These are phyloP conservation scores for Fonticula alba DNA, from an alignment of 78 protist genomes.

Conservation along the genomic window DNA sequence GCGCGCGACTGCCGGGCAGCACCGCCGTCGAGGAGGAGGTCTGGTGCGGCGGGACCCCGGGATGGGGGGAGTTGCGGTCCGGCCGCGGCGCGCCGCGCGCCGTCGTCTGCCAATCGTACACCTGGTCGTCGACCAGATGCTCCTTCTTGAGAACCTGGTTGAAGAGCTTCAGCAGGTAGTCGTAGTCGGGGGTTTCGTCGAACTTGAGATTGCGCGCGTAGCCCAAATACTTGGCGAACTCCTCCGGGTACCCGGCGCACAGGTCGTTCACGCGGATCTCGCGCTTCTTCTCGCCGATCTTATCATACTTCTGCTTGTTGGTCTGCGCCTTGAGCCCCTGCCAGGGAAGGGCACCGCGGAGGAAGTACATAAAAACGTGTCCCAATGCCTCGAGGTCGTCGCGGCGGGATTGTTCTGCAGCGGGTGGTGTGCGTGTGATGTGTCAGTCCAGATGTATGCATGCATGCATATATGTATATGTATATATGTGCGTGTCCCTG, in stretches of 20 bases:
- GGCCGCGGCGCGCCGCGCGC: too few relatives aligned
- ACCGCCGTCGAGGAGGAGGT: too few relatives aligned
- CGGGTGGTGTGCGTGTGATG: too few relatives aligned
- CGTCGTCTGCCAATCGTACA: slow-evolving; percentile 43
- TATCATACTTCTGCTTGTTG: too few relatives aligned
- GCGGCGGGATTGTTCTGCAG: slow-evolving; percentile 72
- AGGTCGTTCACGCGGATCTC: slow-evolving; percentile 4
- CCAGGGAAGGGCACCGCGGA: slow-evolving; percentile 51
- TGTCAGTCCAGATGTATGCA: too few relatives aligned
- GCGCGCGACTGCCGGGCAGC: too few relatives aligned
- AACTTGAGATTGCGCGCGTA: slow-evolving; percentile 31
- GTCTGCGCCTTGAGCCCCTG: slow-evolving; percentile 44
- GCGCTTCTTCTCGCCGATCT: slow-evolving; percentile 8
- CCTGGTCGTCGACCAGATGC: slow-evolving; percentile 15
- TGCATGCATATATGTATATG: too few relatives aligned
- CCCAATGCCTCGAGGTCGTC: slow-evolving; percentile 85
- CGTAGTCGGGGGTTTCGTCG: slow-evolving; percentile 44
- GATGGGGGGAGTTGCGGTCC: too few relatives aligned
- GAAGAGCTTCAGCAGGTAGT: slow-evolving; percentile 27
- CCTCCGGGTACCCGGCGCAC: slow-evolving; percentile 27
- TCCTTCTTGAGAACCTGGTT: slow-evolving; percentile 24
- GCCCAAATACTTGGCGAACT: slow-evolving; percentile 28
- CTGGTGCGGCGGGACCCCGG: too few relatives aligned
- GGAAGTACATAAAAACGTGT: slow-evolving; percentile 52
- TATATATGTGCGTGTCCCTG: slow-evolving; percentile 5